Conservation (phyloP, 2,329 filamentous ascomycete species). For the Dryadomyces quercivorus region DNA sequence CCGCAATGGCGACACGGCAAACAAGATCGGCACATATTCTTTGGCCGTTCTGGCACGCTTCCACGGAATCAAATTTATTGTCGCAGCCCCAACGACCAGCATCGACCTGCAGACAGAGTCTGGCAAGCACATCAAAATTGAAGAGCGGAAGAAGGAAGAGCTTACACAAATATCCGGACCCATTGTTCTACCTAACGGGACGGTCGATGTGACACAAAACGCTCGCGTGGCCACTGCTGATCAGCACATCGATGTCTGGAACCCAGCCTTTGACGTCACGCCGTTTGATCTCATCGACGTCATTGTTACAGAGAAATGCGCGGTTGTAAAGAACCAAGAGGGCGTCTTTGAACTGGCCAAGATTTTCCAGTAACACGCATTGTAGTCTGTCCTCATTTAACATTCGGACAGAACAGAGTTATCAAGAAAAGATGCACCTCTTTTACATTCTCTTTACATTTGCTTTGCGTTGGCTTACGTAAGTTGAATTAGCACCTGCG, state of each 20-base stretch:
- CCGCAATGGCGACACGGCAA: conserved; percentile 93
- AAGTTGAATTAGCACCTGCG: too few species aligned
- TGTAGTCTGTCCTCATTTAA: too few species aligned
- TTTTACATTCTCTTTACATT: too few species aligned
- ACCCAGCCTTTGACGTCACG: conserved; percentile 93
- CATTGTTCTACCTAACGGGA: conserved; percentile 49
- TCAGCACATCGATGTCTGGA: conserved; percentile 78
- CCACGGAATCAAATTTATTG: conserved; percentile 87
- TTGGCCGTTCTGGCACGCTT: conserved; percentile 81
- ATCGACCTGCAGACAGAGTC: conserved; percentile 74
- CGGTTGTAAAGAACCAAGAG: conserved; percentile 61
- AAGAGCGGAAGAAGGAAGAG: conserved; percentile 72
- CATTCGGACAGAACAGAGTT: too few species aligned
- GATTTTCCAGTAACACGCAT: not conserved
- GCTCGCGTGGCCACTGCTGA: conserved; percentile 71
- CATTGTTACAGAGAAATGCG: conserved; percentile 84
- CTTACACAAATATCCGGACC: conserved; percentile 77
- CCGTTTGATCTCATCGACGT: conserved; percentile 81
- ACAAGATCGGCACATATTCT: conserved; percentile 94
- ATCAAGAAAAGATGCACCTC: too few species aligned
- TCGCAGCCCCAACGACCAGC: conserved; percentile 87
- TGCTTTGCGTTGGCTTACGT: too few species aligned
- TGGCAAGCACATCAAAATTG: conserved; percentile 75
- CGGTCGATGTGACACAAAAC: conserved; percentile 48
- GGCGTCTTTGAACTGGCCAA: conserved; percentile 53